A percentile compares a stretch with the other conserved stretches of the same genome.
These are phyloP conservation scores for Geoglossum glabrum DNA, from an alignment of 495 filamentous ascomycete species.

Conservation along the genomic window DNA sequence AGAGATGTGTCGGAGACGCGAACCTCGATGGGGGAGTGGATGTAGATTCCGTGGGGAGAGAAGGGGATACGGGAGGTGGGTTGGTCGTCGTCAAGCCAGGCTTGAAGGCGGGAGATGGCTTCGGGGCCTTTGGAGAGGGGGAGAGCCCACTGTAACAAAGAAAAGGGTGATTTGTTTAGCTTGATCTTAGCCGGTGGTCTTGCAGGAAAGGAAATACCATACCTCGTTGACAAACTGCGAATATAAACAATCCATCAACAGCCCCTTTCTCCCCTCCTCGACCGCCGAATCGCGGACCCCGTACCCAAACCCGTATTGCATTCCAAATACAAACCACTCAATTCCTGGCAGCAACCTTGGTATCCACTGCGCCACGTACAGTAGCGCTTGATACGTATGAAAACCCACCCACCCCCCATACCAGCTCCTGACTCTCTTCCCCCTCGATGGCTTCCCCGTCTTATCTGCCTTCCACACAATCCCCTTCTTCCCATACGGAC, in stretches of 20 bases:
- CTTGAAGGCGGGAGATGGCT: constrained; percentile 58
- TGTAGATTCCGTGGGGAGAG: constrained; percentile 53
- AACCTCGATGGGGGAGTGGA: constrained; percentile 88
- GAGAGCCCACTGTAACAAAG: constrained; percentile 46
- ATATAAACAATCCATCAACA: constrained; percentile 92
- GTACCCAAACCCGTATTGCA: constrained; percentile 79
- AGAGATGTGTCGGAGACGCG: constrained; percentile 59
- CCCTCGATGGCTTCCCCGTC: constrained; percentile 35
- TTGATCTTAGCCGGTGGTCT: no score
- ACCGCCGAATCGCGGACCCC: constrained; percentile 47
- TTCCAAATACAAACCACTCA: constrained; percentile 86
- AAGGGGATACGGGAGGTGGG: constrained; percentile 51
- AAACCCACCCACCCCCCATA: constrained; percentile 69
- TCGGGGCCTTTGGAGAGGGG: constrained; percentile 79
- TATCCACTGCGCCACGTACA: constrained; percentile 57
- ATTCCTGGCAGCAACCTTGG: constrained; percentile 66
- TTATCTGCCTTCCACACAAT: constrained; percentile 76
- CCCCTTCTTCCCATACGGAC: constrained; percentile 70
- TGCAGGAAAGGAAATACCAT: neutral
- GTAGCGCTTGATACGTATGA: constrained; percentile 71
- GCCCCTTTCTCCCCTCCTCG: constrained; percentile 55
- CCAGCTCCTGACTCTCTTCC: constrained; percentile 33
- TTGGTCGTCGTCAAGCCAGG: constrained; percentile 58
- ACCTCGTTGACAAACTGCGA: constrained; percentile 84
- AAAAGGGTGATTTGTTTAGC: neutral